Base-by-base conservation (phyloP, 2,329 filamentous ascomycete species). In the Neofusicoccum sp. region DNA sequence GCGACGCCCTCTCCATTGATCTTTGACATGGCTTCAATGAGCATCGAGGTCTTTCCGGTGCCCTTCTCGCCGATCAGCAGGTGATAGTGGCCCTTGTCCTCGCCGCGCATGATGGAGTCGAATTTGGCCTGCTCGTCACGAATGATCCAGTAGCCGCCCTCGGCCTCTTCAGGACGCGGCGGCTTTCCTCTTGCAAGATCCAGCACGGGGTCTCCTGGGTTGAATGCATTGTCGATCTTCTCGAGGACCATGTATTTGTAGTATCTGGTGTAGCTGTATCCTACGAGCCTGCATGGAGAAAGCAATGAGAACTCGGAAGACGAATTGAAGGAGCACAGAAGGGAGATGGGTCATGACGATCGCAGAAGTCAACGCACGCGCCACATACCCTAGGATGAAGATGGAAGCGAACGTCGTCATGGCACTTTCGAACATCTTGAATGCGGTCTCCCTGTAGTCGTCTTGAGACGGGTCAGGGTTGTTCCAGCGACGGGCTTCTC, bases 1-100 rank as follows among this genome's bases (percentile, higher is more conserved):
- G 93, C 90, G 48, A 94, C 89, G 28, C 92, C 92, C 65, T 95
- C 90, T 3, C 93, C 95, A 66, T 97, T 86, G 62, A 93, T 89
- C 76, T 96, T 96, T 61, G 89, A 88, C 94, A 99, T 99, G 7
- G 92, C 92, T 74, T 98, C 92, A 22, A 99, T 83, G 71, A 99
- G 80, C 95, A 99, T 98, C 68, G 91, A 96, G 65, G 91, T 96
- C 81, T 99, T 99, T 6, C 95, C 95, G 0, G 92, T 96, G 4
- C 95, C 95, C 78, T 99, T 98, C 73, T 98, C 95, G 48, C 95
- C 95, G 50, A 98, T 87, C 2, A 99, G 81, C 2, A 99, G 84
- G 76, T 95, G 91, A 73, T 99, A 99, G 73, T 96, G 93, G 9
- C 95, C 95, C 49, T 82, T 81, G 33, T 86, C 82, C 2, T 82